These are phyloP conservation scores for Penicillium oxalicum DNA, from an alignment of 2,329 filamentous ascomycete genomes.

Conservation along the genomic window DNA sequence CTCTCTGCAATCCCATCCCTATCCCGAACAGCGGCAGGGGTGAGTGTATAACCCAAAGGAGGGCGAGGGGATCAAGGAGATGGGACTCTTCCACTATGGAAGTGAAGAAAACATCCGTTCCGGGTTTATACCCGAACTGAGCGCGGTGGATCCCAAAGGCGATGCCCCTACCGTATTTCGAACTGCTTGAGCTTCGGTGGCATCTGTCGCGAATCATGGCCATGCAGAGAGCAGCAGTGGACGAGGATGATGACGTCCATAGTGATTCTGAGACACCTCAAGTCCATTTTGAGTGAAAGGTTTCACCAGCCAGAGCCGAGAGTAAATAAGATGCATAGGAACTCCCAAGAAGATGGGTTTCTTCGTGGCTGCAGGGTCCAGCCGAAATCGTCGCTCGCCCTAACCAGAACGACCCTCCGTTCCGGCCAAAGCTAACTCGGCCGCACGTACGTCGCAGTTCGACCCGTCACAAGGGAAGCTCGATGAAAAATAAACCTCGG, in stretches of 20 bases:
- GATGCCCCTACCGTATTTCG: conserved; percentile 2
- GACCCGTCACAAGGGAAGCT: too few species aligned
- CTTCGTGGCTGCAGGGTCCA: too few species aligned
- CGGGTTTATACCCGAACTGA: conserved; percentile 1
- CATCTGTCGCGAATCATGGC: conserved; percentile 3
- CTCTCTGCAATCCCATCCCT: not conserved
- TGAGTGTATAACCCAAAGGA: not conserved
- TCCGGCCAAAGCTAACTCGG: too few species aligned
- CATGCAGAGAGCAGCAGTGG: conserved; percentile 5
- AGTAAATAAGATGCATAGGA: not conserved
- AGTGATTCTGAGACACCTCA: not conserved
- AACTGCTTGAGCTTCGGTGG: conserved; percentile 2
- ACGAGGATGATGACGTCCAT: not conserved
- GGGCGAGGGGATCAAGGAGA: not conserved
- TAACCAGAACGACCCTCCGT: too few species aligned
- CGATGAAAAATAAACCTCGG: too few species aligned
- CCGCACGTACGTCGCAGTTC: too few species aligned
- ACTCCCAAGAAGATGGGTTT: too few species aligned
- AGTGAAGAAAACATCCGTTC: not conserved
- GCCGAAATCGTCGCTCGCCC: too few species aligned
- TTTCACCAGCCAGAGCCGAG: too few species aligned
- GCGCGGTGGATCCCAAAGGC: not conserved
- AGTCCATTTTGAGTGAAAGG: too few species aligned
- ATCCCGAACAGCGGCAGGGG: too few species aligned
- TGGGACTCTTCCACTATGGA: not conserved